A percentile compares a stretch with the other conserved stretches of the same genome.
These are phyloP conservation scores for Rhodosporidiobolus sp. DNA, from an alignment of 768 basidiomycete genomes.

Conservation along the genomic window DNA sequence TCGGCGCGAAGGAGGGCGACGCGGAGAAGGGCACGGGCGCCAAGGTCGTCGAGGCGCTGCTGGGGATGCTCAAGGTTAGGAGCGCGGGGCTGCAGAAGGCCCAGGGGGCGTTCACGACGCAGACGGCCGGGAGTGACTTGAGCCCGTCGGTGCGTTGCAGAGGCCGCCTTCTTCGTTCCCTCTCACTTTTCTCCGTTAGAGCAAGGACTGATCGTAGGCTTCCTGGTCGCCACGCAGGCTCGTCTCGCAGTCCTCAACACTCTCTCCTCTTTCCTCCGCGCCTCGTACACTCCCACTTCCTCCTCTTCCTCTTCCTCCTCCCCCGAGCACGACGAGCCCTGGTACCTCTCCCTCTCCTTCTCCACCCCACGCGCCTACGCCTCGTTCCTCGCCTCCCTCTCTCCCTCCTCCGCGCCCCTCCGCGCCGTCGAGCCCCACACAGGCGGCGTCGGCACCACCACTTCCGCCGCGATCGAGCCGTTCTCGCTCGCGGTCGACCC, in stretches of 20 bases:
- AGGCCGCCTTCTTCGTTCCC: slow-evolving; percentile 10
- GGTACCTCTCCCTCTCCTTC: slow-evolving; percentile 68
- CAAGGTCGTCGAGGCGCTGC: slow-evolving; percentile 68
- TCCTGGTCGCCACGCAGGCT: slow-evolving; percentile 56
- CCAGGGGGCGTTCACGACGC: slow-evolving; percentile 23
- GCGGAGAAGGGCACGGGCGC: slow-evolving; percentile 17
- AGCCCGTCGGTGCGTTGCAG: slow-evolving; percentile 60
- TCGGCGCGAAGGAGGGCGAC: slow-evolving; percentile 3
- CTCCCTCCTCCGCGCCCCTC: background rate
- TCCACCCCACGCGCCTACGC: slow-evolving; percentile 55
- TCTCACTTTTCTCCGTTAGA: background rate
- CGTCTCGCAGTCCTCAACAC: slow-evolving; percentile 74
- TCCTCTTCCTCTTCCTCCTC: slow-evolving; percentile 40
- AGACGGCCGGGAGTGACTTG: slow-evolving; percentile 62
- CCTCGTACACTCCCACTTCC: slow-evolving; percentile 42
- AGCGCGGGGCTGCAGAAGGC: slow-evolving; percentile 10
- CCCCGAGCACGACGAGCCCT: slow-evolving; percentile 51
- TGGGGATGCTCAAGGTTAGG: slow-evolving; percentile 62
- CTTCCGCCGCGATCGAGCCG: slow-evolving; percentile 11
- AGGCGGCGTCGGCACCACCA: background rate
- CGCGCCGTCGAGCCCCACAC: no score
- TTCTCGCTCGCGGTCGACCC: slow-evolving; percentile 5
- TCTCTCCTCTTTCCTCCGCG: slow-evolving; percentile 63
- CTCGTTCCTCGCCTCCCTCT: slow-evolving; percentile 23
- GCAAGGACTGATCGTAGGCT: no score